Percentiles rank a stretch among this genome's conserved stretches.
Conservation (phyloP, 495 filamentous ascomycete species). For the Antarctomyces pellizariae region DNA sequence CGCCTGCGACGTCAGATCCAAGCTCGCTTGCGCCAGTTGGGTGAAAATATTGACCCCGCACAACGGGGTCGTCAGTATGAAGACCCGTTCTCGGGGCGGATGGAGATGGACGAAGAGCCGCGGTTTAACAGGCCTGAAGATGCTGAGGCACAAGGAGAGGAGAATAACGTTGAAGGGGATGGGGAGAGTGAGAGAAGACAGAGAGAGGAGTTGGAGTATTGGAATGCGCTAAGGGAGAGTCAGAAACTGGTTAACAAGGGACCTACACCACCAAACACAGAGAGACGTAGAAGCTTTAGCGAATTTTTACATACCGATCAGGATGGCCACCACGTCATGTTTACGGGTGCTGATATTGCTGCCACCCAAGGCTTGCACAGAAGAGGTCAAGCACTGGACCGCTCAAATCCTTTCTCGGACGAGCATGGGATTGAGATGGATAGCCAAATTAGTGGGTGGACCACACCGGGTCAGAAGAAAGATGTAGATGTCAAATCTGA, state of each 20-base stretch:
- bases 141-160: conserved; percentile 30
- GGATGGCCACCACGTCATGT: too few species aligned
- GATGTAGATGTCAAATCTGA: conserved; percentile 16
- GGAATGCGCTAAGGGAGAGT: conserved; percentile 33
- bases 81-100: too few species aligned
- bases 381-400: conserved; percentile 24
- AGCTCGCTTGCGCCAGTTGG: conserved; percentile 49
- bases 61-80: conserved; percentile 1
- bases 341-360: too few species aligned
- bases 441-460: too few species aligned
- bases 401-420: conserved; percentile 34
- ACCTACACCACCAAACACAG: too few species aligned
- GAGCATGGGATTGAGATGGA: conserved; percentile 25
- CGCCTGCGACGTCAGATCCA: conserved; percentile 59
- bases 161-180: conserved; percentile 37
- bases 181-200: conserved; percentile 40
- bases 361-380: too few species aligned
- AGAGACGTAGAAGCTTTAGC: too few species aligned
- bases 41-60: conserved; percentile 45
- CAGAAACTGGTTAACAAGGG: too few species aligned
- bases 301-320: too few species aligned
- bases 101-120: conserved; percentile 24
- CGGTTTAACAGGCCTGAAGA: conserved; percentile 33
- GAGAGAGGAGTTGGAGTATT: conserved; percentile 51
- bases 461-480: conserved; percentile 9